These are phyloP conservation scores for Neurospora sp. DNA, from an alignment of 495 filamentous ascomycete species.

Conservation along the genomic window DNA sequence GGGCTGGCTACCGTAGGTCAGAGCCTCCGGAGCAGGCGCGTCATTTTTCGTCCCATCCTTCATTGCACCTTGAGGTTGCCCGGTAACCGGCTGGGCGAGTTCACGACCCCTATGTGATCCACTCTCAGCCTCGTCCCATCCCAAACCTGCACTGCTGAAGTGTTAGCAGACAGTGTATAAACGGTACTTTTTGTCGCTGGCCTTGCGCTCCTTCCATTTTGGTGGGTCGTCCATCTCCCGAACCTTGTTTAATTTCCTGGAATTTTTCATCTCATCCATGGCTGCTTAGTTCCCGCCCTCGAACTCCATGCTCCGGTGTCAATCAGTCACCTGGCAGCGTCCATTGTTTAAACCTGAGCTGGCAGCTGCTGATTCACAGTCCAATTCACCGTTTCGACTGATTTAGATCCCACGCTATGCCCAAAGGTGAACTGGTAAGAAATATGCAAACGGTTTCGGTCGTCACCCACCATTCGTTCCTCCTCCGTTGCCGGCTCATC, in stretches of 20 bases:
- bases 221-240: neutral
- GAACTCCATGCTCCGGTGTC: neutral
- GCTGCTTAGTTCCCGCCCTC: neutral
- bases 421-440: neutral
- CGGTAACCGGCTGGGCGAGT: neutral
- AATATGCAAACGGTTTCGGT: neutral
- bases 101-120: neutral
- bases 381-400: neutral
- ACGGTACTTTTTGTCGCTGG: neutral
- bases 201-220: neutral
- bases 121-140: neutral
- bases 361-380: neutral
- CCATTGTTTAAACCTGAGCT: neutral
- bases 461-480: neutral
- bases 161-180: neutral
- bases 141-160: neutral
- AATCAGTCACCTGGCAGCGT: neutral
- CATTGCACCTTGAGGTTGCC: neutral
- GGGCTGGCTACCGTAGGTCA: neutral
- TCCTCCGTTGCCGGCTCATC: neutral
- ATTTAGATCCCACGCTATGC: neutral
- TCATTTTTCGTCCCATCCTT: neutral
- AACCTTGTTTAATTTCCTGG: neutral
- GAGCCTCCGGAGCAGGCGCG: fast-evolving
- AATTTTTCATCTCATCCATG: neutral